Evolutionary conservation across 1,284 basidiomycete species (phyloP), one percentile per base, ranked within the genome.

Genomic region (Fomes fomentarius): DNA sequence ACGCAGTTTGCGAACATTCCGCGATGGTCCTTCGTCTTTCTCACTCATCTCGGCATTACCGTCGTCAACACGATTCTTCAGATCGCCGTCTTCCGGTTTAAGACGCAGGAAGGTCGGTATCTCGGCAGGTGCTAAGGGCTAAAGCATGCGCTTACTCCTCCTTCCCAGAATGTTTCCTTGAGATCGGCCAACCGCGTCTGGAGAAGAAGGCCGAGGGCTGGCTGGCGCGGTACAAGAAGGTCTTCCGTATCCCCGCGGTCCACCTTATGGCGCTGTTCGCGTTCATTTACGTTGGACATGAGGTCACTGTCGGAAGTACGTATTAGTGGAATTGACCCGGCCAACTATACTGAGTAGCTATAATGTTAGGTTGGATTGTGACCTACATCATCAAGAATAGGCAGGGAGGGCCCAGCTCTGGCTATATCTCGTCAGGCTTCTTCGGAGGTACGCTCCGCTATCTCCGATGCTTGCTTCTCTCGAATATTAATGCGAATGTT

Each of bases 11-110:
- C 83, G 1, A 73, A 75, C 38, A 62, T 75, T 35, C 63, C 57
- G 1, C 71, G 69, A 46, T 84, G 83, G 78, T 87, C 85, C 12
- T 83, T 82, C 61, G 83, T 88, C 64, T 91, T 82, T 64, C 70
- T 88, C 6, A 71, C 73, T 12, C 85, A 83, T 0, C 68, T 89
- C 3, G 81, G 78, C 2, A 56, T 90, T 12, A 78, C 83, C 0
- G 31, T 77, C 14, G 41, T 72, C 19, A 87, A 82, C 39, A 69
- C 71, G 0, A 24, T 72, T 9, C 35, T 76, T 12, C 63, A 88
- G n/a, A 54, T 76, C 9, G 50, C 64, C 2, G 77, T 83, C 0
- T 89, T 89, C 70, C 71, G 75, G 15, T 68, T 81, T 7, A 76
- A 79, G 59, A 74, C 67, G 4, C 82, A 84, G 57, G 82, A 87